Evolutionary conservation across 148 eudicot genomes (phyloP), one percentile per base, ranked within the genome.

Genomic region (Heliamphora exappendiculata): DNA sequence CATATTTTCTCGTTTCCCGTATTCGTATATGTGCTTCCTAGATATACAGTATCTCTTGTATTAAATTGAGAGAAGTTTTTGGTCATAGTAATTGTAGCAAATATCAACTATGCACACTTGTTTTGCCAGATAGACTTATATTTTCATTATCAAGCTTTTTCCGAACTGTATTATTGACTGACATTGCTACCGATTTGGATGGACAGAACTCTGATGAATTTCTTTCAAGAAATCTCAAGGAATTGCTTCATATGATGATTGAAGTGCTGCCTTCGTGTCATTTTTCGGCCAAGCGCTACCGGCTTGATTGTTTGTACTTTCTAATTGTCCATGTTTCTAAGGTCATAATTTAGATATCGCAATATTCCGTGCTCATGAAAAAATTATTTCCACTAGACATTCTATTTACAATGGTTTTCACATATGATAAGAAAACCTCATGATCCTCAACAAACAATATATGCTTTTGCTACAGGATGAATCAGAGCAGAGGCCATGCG

Each of bases 221-320:
- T 81, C 83, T 91, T 74, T 83, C 93, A 34, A 85, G 86, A 47
- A 88, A 81, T 68, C 84, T 85, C 65, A 88, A 88, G 77, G 90
- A 86, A 51, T 75, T 96, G 84, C 89, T 86, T 54, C 80, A 80
- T 69, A 75, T 88, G 81, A 91, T 96, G 98, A 86, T 86, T 72
- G 91, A 87, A 76, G 85, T 80, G 81, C 84, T 91, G 67, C 93
- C 93, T 67, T 86, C 83, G 28, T 93, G 99, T 79, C 99, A 96
- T 82, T 88, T 87, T 84, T 86, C 99, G 20, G 97, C 99, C 50
- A 96, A 96, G 78, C 99, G 93, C 73, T 87, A 89, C 82, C 91
- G 99, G 76, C 98, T 96, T 39, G 90, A 89, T 81, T 96, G 98
- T 80, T 82, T 96, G 76, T 91, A 89, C 86, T 89, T 83, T 76